These are phyloP conservation scores for Naegleria lovaniensis DNA, from an alignment of 208 protist genomes.

Conservation along the genomic window DNA sequence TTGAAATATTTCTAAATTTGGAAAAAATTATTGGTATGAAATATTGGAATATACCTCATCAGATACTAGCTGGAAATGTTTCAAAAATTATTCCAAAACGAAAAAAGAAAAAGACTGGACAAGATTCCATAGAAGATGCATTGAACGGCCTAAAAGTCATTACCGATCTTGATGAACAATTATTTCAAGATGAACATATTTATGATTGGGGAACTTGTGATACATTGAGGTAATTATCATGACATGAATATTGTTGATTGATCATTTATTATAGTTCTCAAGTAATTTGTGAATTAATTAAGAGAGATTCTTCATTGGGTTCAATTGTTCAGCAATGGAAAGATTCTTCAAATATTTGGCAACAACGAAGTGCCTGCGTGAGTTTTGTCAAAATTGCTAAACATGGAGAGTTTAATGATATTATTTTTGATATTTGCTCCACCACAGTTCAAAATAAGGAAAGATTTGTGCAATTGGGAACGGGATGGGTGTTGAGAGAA, in stretches of 20 bases:
- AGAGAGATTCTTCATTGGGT: neutral
- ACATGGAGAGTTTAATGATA: neutral
- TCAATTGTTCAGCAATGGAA: neutral
- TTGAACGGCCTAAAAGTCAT: neutral
- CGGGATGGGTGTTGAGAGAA: constrained; percentile 2
- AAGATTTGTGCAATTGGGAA: constrained; percentile 4
- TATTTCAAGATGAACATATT: neutral
- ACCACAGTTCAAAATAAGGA: neutral
- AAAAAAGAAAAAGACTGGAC: neutral
- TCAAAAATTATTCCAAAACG: neutral
- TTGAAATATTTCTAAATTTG: neutral
- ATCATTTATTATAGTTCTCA: no score
- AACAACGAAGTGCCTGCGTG: neutral
- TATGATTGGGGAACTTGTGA: constrained; percentile 18
- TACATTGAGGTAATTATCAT: neutral
- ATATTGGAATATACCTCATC: no score
- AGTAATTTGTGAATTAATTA: neutral
- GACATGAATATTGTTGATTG: no score
- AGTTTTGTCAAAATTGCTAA: constrained; percentile 5
- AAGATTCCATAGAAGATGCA: neutral
- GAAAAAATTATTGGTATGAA: neutral
- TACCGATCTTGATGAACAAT: neutral
- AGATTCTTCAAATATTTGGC: neutral
- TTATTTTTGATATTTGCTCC: neutral
- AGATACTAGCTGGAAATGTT: neutral